phyloP scores from a whole-genome alignment of 495 filamentous ascomycete genomes.

The Lasiosphaeria ovina region DNA sequence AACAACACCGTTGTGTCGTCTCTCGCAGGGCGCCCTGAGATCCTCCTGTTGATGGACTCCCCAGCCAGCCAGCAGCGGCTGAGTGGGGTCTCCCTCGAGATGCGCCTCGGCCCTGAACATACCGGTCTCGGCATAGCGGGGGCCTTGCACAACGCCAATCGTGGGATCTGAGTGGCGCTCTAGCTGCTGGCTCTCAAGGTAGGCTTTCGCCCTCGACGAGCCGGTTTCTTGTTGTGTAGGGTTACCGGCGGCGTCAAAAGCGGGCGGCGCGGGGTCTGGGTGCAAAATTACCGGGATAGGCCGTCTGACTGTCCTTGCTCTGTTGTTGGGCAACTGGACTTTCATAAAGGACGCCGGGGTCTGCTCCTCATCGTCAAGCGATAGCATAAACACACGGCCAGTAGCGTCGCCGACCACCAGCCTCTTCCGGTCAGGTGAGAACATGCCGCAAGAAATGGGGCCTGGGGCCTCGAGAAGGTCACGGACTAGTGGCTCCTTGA shows the following conservation, averaged over 20 bases:
- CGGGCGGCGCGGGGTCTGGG: constrained; percentile 39
- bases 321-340: constrained; percentile 23
- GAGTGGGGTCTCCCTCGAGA: constrained; percentile 27
- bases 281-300: constrained; percentile 46
- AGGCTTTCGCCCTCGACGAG: constrained; percentile 19
- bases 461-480: constrained; percentile 52
- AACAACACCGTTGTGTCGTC: constrained; percentile 7
- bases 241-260: constrained; percentile 19
- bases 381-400: constrained; percentile 69
- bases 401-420: constrained; percentile 75
- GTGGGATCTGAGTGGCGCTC: constrained; percentile 30
- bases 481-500: constrained; percentile 56
- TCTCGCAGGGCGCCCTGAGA: constrained; percentile 5
- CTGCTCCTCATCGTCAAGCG: constrained; percentile 40
- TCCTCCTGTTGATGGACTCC: constrained; percentile 28
- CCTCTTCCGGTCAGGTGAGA: constrained; percentile 67
- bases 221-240: constrained; percentile 21
- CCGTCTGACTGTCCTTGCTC: constrained; percentile 27
- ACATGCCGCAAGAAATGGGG: constrained; percentile 63
- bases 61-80: constrained; percentile 33
- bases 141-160: constrained; percentile 47
- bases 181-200: constrained; percentile 33
- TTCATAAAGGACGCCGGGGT: constrained; percentile 16
- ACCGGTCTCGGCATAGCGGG: constrained; percentile 38
- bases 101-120: constrained; percentile 43